Percentiles rank a stretch among this genome's conserved stretches.
These are phyloP conservation scores for Scheffersomyces coipomensis DNA, from an alignment of 805 yeast species.

Conservation along the genomic window DNA sequence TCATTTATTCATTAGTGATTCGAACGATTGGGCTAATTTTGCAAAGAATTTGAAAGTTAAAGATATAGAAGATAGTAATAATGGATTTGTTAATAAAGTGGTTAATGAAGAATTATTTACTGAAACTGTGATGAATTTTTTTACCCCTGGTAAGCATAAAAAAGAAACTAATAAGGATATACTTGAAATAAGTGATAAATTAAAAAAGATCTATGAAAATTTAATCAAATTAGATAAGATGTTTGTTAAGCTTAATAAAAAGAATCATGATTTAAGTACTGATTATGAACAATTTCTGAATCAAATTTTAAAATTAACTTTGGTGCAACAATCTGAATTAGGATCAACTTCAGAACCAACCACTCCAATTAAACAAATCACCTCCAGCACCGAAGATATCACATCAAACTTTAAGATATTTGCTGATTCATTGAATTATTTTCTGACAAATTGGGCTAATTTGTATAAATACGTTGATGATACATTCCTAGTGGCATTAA, in stretches of 20 bases:
- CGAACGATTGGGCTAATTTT: constrained; percentile 72
- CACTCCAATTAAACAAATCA: neutral
- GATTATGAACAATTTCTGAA: constrained; percentile 72
- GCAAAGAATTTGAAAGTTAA: constrained; percentile 51
- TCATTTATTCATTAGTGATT: constrained; percentile 65
- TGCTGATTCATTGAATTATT: constrained; percentile 34
- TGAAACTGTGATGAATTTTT: constrained; percentile 91
- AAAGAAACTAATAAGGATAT: constrained; percentile 73
- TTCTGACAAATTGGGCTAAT: constrained; percentile 39
- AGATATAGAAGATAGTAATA: constrained; percentile 12
- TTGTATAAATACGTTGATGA: constrained; percentile 61
- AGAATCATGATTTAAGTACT: constrained; percentile 67
- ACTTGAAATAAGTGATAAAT: constrained; percentile 66
- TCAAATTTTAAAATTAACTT: constrained; percentile 68
- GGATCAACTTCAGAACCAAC: neutral
- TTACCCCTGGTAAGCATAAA: constrained; percentile 63
- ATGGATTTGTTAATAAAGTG: constrained; percentile 33
- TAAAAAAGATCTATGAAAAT: constrained; percentile 83
- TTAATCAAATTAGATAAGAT: constrained; percentile 75
- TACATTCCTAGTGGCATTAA: constrained; percentile 76
- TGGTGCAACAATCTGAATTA: constrained; percentile 24
- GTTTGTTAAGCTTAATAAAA: constrained; percentile 67
- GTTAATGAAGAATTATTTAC: constrained; percentile 77
- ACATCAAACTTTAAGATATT: constrained; percentile 33
- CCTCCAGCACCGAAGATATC: constrained; percentile 8